A percentile compares a stretch with the other conserved stretches of the same genome.
phyloP scores from a whole-genome alignment of 1,284 basidiomycete genomes.

The Austroboletus rostrupii region DNA sequence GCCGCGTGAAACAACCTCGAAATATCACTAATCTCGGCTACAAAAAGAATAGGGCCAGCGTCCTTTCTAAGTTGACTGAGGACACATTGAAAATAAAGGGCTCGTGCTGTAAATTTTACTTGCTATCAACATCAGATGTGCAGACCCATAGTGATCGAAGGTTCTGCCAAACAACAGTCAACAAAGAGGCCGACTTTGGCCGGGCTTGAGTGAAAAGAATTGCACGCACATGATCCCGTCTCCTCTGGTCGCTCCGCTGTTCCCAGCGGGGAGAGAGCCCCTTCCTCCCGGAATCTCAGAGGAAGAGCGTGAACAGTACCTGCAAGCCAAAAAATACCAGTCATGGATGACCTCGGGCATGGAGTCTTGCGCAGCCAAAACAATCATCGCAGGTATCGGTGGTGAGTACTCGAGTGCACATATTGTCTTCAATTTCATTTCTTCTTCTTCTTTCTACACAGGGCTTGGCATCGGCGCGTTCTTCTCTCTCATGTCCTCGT shows the following conservation, averaged over 20 bases:
- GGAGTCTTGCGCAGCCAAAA: conserved; percentile 86
- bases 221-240: conserved; percentile 20
- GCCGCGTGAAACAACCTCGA: no score
- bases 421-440: conserved; percentile 1
- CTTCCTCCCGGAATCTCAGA: conserved; percentile 80
- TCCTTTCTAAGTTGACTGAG: no score
- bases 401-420: conserved; percentile 50
- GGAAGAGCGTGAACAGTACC: conserved; percentile 67
- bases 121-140: no score
- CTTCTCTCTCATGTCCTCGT: conserved; percentile 94
- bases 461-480: conserved; percentile 93
- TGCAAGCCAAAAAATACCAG: conserved; percentile 75
- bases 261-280: conserved; percentile 66
- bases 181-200: conserved; percentile 9
- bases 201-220: no score
- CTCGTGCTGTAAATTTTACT: no score
- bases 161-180: conserved; percentile 21
- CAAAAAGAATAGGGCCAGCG: no score
- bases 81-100: no score
- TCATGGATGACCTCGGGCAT: conserved; percentile 64
- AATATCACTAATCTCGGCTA: no score
- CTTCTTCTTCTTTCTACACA: conserved; percentile 25
- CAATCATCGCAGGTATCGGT: conserved; percentile 71
- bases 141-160: no score
- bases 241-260: conserved; percentile 45